phyloP scores from a whole-genome alignment of 176 grass and related monocot species.

The bread wheat (Triticum aestivum) region DNA sequence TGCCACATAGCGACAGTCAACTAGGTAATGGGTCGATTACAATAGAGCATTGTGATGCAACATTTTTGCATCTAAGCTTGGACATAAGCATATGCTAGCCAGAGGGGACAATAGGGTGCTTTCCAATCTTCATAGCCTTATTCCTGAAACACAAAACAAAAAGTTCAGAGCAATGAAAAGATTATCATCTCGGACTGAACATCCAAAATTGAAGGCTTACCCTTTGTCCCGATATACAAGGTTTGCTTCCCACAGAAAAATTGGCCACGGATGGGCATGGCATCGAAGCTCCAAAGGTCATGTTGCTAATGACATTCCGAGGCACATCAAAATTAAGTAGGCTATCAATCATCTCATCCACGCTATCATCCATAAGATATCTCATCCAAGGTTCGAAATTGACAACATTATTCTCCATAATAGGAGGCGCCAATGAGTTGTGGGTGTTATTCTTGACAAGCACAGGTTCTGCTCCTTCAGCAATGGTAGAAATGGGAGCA shows the following conservation, averaged over 20 bases:
- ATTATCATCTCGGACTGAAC: neutral
- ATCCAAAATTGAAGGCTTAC: neutral
- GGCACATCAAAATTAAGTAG: constrained; percentile 48
- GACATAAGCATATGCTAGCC: constrained; percentile 36
- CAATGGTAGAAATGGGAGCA: constrained; percentile 32
- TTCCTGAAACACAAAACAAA: constrained; percentile 35
- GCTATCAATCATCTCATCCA: constrained; percentile 48
- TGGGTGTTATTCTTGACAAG: neutral
- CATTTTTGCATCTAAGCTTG: constrained; percentile 41
- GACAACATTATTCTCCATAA: constrained; percentile 30
- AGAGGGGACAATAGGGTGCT: constrained; percentile 37
- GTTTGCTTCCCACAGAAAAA: constrained; percentile 31
- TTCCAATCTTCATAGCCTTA: constrained; percentile 31
- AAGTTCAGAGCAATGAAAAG: neutral
- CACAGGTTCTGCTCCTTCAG: constrained; percentile 16
- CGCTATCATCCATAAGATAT: constrained; percentile 46
- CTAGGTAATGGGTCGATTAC: neutral
- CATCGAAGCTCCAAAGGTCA: constrained; percentile 84
- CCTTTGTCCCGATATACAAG: constrained; percentile 40
- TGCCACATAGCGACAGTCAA: constrained; percentile 8
- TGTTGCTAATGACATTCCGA: constrained; percentile 39
- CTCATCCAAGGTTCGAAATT: constrained; percentile 64
- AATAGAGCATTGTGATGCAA: constrained; percentile 42
- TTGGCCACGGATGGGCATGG: constrained; percentile 35
- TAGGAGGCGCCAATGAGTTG: constrained; percentile 1